phyloP scores from a whole-genome alignment of 345 rosid genomes.

The Geranium brycei region DNA sequence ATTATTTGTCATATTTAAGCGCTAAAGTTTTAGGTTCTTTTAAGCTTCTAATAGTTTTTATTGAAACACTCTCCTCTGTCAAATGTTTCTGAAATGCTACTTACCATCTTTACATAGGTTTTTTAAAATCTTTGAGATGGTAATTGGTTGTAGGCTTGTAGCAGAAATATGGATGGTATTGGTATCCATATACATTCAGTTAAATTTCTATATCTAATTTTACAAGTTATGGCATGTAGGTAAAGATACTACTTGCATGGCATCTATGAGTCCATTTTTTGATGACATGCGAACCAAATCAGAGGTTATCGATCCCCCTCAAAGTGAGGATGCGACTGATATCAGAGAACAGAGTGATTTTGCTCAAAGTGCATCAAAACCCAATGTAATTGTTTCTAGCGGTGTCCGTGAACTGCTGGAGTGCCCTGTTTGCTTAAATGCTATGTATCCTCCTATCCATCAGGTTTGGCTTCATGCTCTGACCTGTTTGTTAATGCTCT shows the following conservation, averaged over 20 bases:
- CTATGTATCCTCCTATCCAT: constrained; percentile 84
- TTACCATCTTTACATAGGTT: too few species aligned
- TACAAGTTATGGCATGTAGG: constrained; percentile 10
- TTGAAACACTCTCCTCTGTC: too few species aligned
- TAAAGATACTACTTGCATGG: constrained; percentile 19
- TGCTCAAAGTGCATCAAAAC: constrained; percentile 33
- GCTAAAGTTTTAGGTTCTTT: too few species aligned
- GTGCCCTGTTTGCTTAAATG: constrained; percentile 78
- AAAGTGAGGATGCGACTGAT: constrained; percentile 36
- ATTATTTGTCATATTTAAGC: too few species aligned
- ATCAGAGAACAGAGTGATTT: constrained; percentile 45
- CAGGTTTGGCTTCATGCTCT: constrained; percentile 34
- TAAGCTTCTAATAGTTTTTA: too few species aligned
- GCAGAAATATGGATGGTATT: not conserved
- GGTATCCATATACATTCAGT: not conserved
- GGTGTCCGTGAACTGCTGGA: constrained; percentile 72
- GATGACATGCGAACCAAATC: constrained; percentile 50
- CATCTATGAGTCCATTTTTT: constrained; percentile 40
- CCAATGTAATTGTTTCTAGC: constrained; percentile 50
- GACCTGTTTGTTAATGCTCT: not conserved
- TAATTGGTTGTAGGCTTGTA: not conserved
- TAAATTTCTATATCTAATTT: not conserved
- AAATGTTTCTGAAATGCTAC: too few species aligned
- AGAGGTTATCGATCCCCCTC: constrained; percentile 62
- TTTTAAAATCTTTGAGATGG: not conserved